These are phyloP conservation scores for Candolleomyces aberdarensis DNA, from an alignment of 768 basidiomycete species.

Conservation along the genomic window DNA sequence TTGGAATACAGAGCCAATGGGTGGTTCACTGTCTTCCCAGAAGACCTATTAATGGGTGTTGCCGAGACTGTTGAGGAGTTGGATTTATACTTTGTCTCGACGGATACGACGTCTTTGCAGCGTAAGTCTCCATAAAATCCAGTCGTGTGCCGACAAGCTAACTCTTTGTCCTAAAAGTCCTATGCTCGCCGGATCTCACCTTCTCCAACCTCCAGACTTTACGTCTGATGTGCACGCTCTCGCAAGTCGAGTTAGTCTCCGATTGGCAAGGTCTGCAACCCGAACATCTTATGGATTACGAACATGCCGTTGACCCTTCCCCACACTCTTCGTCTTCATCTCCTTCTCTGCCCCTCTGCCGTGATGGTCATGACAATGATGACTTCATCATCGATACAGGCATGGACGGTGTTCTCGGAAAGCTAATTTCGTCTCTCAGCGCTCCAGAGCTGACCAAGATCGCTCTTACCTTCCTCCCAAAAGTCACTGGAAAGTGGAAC, in stretches of 20 bases:
- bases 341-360: too few relatives aligned
- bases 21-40: background rate
- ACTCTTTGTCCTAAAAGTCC: background rate
- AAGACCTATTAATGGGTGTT: background rate
- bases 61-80: background rate
- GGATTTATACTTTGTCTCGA: background rate
- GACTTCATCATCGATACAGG: background rate
- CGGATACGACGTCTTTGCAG: background rate
- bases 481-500: background rate
- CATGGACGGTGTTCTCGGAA: background rate
- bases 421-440: background rate
- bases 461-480: background rate
- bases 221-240: background rate
- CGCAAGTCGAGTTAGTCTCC: background rate
- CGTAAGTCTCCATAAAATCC: background rate
- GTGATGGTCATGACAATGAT: too few relatives aligned
- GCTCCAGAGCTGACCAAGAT: background rate
- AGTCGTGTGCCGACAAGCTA: background rate
- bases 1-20: background rate
- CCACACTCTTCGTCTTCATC: background rate
- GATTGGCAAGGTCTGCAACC: background rate
- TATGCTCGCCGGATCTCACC: background rate
- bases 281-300: background rate
- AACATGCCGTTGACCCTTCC: background rate
- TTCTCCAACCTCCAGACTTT: background rate